Percentiles rank a stretch among this genome's conserved stretches.
Conservation (phyloP, 768 basidiomycete genomes). For the Pleurotus salmoneostramineus region DNA sequence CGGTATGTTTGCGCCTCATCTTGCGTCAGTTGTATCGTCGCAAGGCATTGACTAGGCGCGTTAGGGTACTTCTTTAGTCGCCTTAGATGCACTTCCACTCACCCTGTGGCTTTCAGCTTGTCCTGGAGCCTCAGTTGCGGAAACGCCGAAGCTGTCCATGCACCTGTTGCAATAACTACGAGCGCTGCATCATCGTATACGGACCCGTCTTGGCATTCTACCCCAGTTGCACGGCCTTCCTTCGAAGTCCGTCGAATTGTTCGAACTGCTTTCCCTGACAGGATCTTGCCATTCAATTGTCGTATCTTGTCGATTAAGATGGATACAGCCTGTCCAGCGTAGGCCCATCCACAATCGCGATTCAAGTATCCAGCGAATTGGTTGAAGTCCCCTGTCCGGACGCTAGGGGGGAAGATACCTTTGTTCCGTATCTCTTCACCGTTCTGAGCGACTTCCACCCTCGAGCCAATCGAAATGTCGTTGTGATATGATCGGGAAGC, state of each 20-base stretch:
- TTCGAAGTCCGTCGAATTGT: conserved; percentile 33
- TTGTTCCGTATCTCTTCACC: conserved; percentile 34
- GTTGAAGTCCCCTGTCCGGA: conserved; percentile 31
- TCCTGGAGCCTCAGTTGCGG: conserved; percentile 48
- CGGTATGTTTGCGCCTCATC: conserved; percentile 66
- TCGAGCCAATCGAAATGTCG: conserved; percentile 55
- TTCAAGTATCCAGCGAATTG: conserved; percentile 62
- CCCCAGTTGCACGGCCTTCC: conserved; percentile 48
- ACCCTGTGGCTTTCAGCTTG: conserved; percentile 80
- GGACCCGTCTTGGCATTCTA: conserved; percentile 57
- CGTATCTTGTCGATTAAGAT: conserved; percentile 52
- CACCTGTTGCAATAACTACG: conserved; percentile 70
- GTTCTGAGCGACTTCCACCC: conserved; percentile 35
- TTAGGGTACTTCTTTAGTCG: neutral
- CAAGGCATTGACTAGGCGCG: conserved; percentile 66
- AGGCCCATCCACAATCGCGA: conserved; percentile 79
- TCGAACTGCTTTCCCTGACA: conserved; percentile 54
- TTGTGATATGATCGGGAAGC: conserved; percentile 55
- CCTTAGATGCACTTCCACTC: conserved; percentile 14
- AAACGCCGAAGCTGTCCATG: conserved; percentile 85
- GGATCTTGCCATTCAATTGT: conserved; percentile 55
- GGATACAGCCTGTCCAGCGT: conserved; percentile 64
- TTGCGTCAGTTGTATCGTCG: conserved; percentile 66
- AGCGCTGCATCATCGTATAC: conserved; percentile 45
- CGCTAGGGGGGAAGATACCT: conserved; percentile 39